Conservation (phyloP, 257 asterid genomes). For the Scutellaria galericulata region DNA sequence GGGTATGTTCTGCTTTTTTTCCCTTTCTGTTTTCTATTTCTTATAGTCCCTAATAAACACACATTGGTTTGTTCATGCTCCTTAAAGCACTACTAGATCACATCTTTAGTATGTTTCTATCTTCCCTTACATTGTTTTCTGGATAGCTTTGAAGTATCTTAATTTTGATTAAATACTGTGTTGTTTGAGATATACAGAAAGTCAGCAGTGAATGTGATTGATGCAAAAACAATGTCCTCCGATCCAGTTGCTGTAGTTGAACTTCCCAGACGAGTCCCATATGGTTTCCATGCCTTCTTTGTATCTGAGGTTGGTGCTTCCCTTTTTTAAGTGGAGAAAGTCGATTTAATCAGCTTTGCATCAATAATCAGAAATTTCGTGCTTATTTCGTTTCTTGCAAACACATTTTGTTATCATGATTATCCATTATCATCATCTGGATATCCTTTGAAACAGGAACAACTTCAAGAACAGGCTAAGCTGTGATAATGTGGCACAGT, state of each 20-base stretch:
- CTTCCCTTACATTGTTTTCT: not conserved
- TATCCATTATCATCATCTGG: constrained; percentile 14
- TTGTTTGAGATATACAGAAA: constrained; percentile 53
- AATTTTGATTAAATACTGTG: not conserved
- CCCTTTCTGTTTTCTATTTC: not conserved
- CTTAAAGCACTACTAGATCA: not conserved
- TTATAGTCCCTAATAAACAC: not conserved
- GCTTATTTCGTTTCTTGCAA: not conserved
- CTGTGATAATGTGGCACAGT: constrained; percentile 36
- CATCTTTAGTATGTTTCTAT: not conserved
- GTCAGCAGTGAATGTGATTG: constrained; percentile 80
- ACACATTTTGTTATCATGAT: not conserved
- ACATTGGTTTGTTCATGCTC: not conserved
- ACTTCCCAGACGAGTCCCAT: constrained; percentile 86
- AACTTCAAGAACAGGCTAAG: constrained; percentile 79
- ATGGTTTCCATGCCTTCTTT: constrained; percentile 95
- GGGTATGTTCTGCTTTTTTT: constrained; percentile 60
- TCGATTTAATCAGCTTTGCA: not conserved
- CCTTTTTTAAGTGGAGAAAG: not conserved
- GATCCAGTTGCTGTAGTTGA: constrained; percentile 88
- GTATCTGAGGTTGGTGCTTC: constrained; percentile 72
- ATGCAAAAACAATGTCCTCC: constrained; percentile 91
- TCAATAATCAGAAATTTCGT: not conserved
- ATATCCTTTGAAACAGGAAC: constrained; percentile 67
- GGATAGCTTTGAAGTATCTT: constrained; percentile 5